Conservation (phyloP, 768 basidiomycete species). For the Galerina marginata region DNA sequence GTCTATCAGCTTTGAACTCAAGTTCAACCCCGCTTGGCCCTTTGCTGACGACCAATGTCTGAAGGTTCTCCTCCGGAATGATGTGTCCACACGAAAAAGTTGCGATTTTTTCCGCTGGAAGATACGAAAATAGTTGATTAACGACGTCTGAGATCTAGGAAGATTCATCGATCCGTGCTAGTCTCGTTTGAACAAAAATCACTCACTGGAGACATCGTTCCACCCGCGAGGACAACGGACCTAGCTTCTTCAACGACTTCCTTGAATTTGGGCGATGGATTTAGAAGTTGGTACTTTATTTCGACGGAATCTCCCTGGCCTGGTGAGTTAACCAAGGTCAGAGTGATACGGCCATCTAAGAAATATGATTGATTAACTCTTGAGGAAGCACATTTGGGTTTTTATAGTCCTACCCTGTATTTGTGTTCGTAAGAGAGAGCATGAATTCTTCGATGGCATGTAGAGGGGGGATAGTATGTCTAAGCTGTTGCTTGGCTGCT, state of each 20-base stretch:
- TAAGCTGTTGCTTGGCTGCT: constrained; percentile 20
- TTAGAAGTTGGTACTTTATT: constrained; percentile 90
- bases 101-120: constrained; percentile 65
- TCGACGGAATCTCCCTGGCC: constrained; percentile 53
- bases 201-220: constrained; percentile 96
- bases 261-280: constrained; percentile 85
- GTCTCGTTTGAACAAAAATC: neutral
- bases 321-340: constrained; percentile 49
- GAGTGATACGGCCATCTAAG: constrained; percentile 76
- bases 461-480: constrained; percentile 69
- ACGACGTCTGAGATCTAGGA: constrained; percentile 85
- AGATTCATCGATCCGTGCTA: neutral
- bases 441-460: constrained; percentile 83
- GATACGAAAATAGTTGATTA: constrained; percentile 75
- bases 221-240: constrained; percentile 90
- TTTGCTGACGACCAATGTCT: constrained; percentile 72
- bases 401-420: constrained; percentile 57
- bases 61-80: constrained; percentile 80
- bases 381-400: neutral
- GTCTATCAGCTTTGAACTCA: constrained; percentile 81
- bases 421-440: constrained; percentile 74
- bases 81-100: constrained; percentile 94
- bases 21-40: constrained; percentile 78
- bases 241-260: constrained; percentile 84
- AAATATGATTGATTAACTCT: constrained; percentile 1